Base-by-base conservation (phyloP, 805 yeast genomes). In the Danielia reshetovae region DNA sequence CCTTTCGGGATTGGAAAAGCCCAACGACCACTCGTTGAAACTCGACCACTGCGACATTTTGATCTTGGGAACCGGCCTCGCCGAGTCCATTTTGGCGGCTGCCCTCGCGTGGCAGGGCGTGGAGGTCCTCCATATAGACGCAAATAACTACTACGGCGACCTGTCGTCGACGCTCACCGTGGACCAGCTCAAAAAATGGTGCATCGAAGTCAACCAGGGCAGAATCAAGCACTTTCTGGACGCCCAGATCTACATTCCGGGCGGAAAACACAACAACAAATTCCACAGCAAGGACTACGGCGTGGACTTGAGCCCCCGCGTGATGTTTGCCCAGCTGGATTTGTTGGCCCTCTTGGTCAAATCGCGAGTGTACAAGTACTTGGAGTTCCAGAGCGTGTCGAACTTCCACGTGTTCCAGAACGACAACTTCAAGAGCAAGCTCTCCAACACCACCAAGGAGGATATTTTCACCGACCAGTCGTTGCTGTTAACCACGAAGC, bases 91-190 rank as follows among this genome's bases (percentile, higher is more conserved):
- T 9, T 61, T 88, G 31, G 96, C 97, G 0, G 95, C 97, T 9
- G 90, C 97, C 0, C 69, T 93, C 30, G 83, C 97, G 9, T 93
- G 98, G 97, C 96, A 87, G 50, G 98, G 98, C n/a, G 79, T 93
- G n/a, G 79, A 74, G 45, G 97, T 93, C 7, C 65, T 93, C 28
- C 98, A 93, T 54, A 77, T 93, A 19, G 98, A 93, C 57, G 68
- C 79, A 27, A 83, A 88, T 53, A 72, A 77, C 18, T 81, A 85
- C 55, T 93, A 93, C 52, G 98, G 98, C 14, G 97, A 89, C 56
- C 73, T 82, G 23, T 73, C 81, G 32, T 88, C 97, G 5, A 85
- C 96, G 3, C 62, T 93, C 33, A 84, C 95, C 14, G 75, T 88
- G 30, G 95, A 87, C 46, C 96, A 93, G 59, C 60, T 88, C 42